Evolutionary conservation across 768 basidiomycete species (phyloP).

Genomic region (Suillus plorans): DNA sequence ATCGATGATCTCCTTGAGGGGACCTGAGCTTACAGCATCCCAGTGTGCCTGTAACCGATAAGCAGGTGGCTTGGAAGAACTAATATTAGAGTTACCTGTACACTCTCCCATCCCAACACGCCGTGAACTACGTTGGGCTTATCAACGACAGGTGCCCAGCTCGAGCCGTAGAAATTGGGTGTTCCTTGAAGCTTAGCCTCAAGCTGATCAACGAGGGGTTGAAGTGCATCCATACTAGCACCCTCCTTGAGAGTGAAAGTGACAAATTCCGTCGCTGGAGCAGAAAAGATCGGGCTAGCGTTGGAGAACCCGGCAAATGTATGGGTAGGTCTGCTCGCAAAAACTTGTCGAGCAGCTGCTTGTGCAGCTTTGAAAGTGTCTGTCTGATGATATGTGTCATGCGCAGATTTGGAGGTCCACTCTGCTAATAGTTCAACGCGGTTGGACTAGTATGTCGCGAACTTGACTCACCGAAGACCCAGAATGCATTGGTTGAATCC

Average conservation of each 20-base stretch:
- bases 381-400: slow-evolving; percentile 14
- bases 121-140: slow-evolving; percentile 24
- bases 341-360: slow-evolving; percentile 12
- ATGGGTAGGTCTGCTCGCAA: slow-evolving; percentile 17
- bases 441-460: slow-evolving; percentile 9
- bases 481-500: slow-evolving; percentile 26
- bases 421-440: slow-evolving; percentile 12
- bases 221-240: slow-evolving; percentile 17
- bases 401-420: slow-evolving; percentile 24
- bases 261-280: slow-evolving; percentile 34
- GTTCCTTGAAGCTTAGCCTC: slow-evolving; percentile 21
- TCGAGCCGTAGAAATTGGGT: slow-evolving; percentile 27
- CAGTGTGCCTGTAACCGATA: slow-evolving; percentile 32
- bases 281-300: slow-evolving; percentile 17
- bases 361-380: slow-evolving; percentile 8
- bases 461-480: slow-evolving; percentile 18
- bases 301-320: slow-evolving; percentile 24
- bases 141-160: slow-evolving; percentile 25
- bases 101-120: slow-evolving; percentile 38
- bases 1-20: slow-evolving; percentile 28
- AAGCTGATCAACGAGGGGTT: slow-evolving; percentile 23
- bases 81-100: slow-evolving; percentile 22
- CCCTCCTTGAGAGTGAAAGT: slow-evolving; percentile 31
- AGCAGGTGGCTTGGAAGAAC: background rate
- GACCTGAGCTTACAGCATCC: slow-evolving; percentile 30